A percentile compares a stretch with the other conserved stretches of the same genome.
phyloP scores from a whole-genome alignment of 2,329 filamentous ascomycete species.

The Domatiomyces catenatus region DNA sequence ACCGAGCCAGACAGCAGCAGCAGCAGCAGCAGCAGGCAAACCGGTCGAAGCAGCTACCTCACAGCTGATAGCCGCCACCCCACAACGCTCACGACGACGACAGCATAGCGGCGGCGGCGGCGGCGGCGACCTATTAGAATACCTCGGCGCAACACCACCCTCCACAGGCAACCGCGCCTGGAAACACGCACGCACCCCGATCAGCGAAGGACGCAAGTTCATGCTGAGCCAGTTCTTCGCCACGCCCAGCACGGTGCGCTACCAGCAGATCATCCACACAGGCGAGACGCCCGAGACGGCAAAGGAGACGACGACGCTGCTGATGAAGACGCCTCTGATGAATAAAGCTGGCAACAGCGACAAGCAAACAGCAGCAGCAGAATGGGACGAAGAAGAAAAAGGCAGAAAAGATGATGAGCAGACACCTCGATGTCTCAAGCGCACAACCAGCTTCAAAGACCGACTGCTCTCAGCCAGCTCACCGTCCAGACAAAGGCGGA shows the following conservation, averaged over 20 bases:
- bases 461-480: conserved; percentile 11
- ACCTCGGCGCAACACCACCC: not conserved
- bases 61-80: not conserved
- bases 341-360: not conserved
- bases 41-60: not conserved
- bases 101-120: not conserved
- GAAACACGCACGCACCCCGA: conserved; percentile 24
- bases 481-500: conserved; percentile 2
- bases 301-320: not conserved
- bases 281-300: conserved; percentile 2
- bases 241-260: conserved; percentile 30
- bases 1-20: not conserved
- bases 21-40: not conserved
- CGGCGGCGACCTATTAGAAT: conserved; percentile 1
- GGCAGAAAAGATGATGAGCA: too few relatives aligned
- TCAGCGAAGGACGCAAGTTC: conserved; percentile 30
- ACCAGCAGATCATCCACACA: conserved; percentile 22
- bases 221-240: conserved; percentile 32
- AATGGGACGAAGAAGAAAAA: not conserved
- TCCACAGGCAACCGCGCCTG: not conserved
- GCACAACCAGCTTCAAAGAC: conserved; percentile 16
- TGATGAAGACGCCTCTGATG: conserved; percentile 16
- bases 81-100: not conserved
- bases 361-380: not conserved
- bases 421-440: conserved; percentile 15